These are phyloP conservation scores for Arxiozyma bovina DNA, from an alignment of 1,139 yeast species.

Conservation along the genomic window DNA sequence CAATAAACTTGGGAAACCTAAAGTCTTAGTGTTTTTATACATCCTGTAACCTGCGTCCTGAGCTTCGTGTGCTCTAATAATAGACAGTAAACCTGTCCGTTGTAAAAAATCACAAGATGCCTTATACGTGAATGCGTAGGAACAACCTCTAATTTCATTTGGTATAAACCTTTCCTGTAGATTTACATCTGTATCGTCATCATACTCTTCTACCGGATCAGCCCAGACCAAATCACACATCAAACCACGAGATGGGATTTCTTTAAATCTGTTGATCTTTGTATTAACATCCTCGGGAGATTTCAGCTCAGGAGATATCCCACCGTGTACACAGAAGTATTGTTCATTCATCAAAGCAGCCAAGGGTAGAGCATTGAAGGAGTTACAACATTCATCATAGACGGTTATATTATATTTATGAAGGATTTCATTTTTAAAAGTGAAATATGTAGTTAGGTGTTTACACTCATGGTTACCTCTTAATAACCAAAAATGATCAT, in stretches of 20 bases:
- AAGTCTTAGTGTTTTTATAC: constrained; percentile 76
- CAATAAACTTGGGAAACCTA: constrained; percentile 88
- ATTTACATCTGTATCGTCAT: constrained; percentile 36
- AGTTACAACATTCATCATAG: constrained; percentile 66
- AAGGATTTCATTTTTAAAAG: constrained; percentile 83
- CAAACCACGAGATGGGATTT: constrained; percentile 88
- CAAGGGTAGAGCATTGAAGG: constrained; percentile 82
- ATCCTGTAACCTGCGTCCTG: constrained; percentile 96
- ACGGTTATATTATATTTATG: constrained; percentile 67
- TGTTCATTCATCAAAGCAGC: constrained; percentile 94
- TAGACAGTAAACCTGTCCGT: constrained; percentile 66
- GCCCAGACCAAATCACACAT: constrained; percentile 97
- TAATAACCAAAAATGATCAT: constrained; percentile 68
- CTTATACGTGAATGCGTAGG: constrained; percentile 77
- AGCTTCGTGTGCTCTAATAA: constrained; percentile 95
- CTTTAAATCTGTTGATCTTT: constrained; percentile 69
- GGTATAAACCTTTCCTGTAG: constrained; percentile 42
- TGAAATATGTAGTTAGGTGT: constrained; percentile 88
- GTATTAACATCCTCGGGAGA: constrained; percentile 57
- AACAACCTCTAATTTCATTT: constrained; percentile 85
- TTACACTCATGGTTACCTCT: constrained; percentile 95
- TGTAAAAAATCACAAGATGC: constrained; percentile 80
- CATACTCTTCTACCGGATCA: constrained; percentile 87
- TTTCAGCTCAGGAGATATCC: constrained; percentile 79
- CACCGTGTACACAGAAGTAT: constrained; percentile 95